phyloP scores from a whole-genome alignment of 257 asterid species.

The Fraxinus pennsylvanica region DNA sequence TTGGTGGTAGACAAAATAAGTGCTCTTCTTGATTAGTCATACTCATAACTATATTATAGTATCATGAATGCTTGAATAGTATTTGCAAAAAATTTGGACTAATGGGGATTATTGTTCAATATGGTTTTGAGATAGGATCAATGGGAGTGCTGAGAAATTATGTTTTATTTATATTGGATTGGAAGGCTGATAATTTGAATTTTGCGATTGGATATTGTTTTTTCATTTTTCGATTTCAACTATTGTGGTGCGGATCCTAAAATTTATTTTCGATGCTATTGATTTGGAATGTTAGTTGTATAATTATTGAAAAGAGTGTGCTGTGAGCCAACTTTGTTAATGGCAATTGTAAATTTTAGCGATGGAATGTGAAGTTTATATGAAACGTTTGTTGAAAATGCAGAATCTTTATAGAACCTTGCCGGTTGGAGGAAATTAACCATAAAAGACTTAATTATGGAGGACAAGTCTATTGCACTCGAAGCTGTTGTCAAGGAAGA shows the following conservation, averaged over 20 bases:
- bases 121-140: neutral
- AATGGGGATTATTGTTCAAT: neutral
- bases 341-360: neutral
- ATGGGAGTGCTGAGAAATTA: neutral
- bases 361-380: neutral
- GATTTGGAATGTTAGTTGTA: neutral
- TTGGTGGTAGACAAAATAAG: too few relatives aligned
- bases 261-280: neutral
- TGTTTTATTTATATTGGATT: neutral
- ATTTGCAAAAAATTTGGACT: neutral
- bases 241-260: neutral
- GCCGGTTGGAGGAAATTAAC: slow-evolving; percentile 19
- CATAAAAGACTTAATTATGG: slow-evolving; percentile 25
- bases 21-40: too few relatives aligned
- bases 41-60: neutral
- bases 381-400: slow-evolving; percentile 21
- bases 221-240: neutral
- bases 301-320: neutral
- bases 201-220: neutral
- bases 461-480: slow-evolving; percentile 43
- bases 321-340: neutral
- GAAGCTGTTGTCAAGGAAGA: slow-evolving; percentile 50
- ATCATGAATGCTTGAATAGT: neutral
- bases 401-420: slow-evolving; percentile 24
- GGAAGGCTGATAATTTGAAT: neutral